Conservation (phyloP, 208 protist genomes). For the Wallacemonas sp. region DNA sequence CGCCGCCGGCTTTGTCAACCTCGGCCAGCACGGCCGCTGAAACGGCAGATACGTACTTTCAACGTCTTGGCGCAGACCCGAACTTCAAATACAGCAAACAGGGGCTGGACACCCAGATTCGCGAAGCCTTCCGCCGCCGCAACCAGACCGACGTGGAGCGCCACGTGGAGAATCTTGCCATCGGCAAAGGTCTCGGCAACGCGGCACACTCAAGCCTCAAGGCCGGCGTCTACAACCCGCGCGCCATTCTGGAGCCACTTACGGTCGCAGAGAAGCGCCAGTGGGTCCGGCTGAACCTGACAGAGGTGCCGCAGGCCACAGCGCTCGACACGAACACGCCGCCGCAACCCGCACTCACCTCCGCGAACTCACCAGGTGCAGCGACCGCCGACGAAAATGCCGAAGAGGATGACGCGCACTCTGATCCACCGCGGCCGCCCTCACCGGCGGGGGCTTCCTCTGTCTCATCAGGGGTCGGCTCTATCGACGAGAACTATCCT, state of each 20-base stretch:
- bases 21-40: constrained; percentile 13
- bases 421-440: not conserved
- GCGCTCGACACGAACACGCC: not conserved
- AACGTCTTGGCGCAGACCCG: constrained; percentile 7
- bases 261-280: constrained; percentile 36
- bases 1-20: not conserved
- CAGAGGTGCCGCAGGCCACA: not conserved
- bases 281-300: constrained; percentile 37
- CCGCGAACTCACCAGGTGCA: too few relatives aligned
- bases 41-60: not conserved
- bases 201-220: constrained; percentile 52
- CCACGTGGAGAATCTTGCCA: constrained; percentile 56
- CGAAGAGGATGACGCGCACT: not conserved
- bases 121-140: constrained; percentile 55
- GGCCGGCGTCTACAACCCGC: constrained; percentile 59
- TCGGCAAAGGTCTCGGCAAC: constrained; percentile 74
- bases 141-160: constrained; percentile 42
- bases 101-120: constrained; percentile 49
- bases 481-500: not conserved
- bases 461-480: not conserved
- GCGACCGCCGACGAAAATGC: not conserved
- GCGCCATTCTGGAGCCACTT: constrained; percentile 46
- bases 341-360: not conserved
- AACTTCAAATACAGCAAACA: constrained; percentile 32
- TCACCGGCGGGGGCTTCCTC: not conserved